Percentiles rank a stretch among this genome's conserved stretches.
These are phyloP conservation scores for Edaphochlamys debaryana DNA, from an alignment of 139 green algal genomes.

Conservation along the genomic window DNA sequence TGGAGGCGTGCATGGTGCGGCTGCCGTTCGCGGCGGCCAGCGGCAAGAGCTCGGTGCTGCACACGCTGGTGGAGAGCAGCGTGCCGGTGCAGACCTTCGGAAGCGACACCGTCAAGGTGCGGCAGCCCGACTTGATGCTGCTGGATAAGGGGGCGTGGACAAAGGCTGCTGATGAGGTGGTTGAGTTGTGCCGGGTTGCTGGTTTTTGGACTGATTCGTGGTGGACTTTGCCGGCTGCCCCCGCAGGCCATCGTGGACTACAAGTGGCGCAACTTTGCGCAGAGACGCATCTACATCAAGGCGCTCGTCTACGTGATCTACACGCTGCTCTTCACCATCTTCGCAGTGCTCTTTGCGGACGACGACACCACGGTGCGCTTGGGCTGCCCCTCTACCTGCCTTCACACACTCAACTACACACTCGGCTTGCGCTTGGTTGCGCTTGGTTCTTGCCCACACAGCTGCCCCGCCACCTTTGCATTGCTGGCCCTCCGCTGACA, in stretches of 20 bases:
- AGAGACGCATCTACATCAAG: conserved; percentile 58
- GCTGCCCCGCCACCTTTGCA: no score
- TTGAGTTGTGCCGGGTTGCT: no score
- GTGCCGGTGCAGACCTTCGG: conserved; percentile 53
- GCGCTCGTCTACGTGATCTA: conserved; percentile 46
- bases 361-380: conserved; percentile 6
- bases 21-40: conserved; percentile 46
- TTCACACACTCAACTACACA: no score
- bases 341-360: conserved; percentile 40
- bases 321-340: conserved; percentile 44
- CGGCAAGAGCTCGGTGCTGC: conserved; percentile 41
- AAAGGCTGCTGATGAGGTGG: no score
- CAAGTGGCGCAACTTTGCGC: conserved; percentile 54
- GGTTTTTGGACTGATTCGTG: no score
- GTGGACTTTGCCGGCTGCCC: no score
- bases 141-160: no score
- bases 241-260: conserved; percentile 48
- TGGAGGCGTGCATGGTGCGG: conserved; percentile 60
- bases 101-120: conserved; percentile 40
- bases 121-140: background rate
- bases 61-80: conserved; percentile 49
- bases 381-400: no score
- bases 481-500: no score
- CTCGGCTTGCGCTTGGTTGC: no score
- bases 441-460: no score